A percentile compares a stretch with the other conserved stretches of the same genome.
Evolutionary conservation across 2,329 filamentous ascomycete genomes (phyloP).

Genomic region (Fusarium duplospermum): DNA sequence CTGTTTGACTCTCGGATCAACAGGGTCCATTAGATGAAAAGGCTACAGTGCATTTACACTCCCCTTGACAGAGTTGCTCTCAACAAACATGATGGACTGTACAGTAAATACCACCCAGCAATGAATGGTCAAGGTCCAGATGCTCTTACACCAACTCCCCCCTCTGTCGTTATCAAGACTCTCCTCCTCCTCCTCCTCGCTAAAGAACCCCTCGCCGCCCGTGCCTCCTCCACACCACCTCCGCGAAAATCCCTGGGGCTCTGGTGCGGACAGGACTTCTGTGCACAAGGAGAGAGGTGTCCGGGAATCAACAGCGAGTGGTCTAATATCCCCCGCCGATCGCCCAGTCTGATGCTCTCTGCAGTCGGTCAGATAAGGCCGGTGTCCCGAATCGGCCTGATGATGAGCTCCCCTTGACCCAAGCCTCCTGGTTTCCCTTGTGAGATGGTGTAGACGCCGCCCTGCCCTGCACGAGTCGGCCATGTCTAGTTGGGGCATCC

Average conservation of each 20-base stretch:
- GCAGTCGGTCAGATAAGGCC: slow-evolving; percentile 43
- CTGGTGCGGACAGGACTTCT: slow-evolving; percentile 14
- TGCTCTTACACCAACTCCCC: slow-evolving; percentile 26
- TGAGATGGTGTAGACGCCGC: slow-evolving; percentile 6
- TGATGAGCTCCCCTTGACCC: not conserved
- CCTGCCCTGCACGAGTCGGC: not conserved
- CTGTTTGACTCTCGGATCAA: not conserved
- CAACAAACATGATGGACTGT: not conserved
- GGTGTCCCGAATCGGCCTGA: slow-evolving; percentile 22
- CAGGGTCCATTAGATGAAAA: not conserved
- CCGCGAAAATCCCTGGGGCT: slow-evolving; percentile 19
- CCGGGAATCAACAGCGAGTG: slow-evolving; percentile 26
- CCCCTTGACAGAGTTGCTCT: not conserved
- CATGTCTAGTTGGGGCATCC: slow-evolving; percentile 10
- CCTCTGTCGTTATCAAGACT: slow-evolving; percentile 29
- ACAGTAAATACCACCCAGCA: slow-evolving; percentile 21
- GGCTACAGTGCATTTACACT: not conserved
- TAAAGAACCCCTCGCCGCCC: slow-evolving; percentile 4
- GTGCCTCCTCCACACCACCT: slow-evolving; percentile 27
- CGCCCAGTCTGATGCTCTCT: slow-evolving; percentile 27
- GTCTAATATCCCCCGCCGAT: slow-evolving; percentile 43
- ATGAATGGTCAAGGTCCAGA: not conserved
- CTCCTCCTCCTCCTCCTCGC: slow-evolving; percentile 22
- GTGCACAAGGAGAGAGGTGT: slow-evolving; percentile 21
- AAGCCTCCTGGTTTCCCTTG: slow-evolving; percentile 7